phyloP scores from a whole-genome alignment of 2,329 filamentous ascomycete genomes.

The Fusarium penzigii region DNA sequence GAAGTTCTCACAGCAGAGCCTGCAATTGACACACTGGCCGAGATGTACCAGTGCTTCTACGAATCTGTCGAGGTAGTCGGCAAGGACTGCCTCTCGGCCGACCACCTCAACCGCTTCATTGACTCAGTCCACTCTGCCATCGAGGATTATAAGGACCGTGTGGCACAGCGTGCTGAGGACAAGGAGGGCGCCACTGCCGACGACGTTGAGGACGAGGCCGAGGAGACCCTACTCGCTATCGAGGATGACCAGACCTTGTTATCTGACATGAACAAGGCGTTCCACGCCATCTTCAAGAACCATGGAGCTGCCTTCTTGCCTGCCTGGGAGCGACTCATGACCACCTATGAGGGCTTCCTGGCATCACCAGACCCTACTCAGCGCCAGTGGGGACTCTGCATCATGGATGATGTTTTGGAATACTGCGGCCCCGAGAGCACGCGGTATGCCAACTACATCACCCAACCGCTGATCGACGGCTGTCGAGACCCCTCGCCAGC shows the following conservation, averaged over 20 bases:
- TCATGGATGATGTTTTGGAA: conserved; percentile 96
- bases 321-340: conserved; percentile 82
- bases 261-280: conserved; percentile 99
- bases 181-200: conserved; percentile 71
- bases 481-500: conserved; percentile 84
- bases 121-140: conserved; percentile 82
- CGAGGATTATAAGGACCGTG: conserved; percentile 89
- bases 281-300: conserved; percentile 98
- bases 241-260: conserved; percentile 96
- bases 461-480: conserved; percentile 82
- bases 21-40: conserved; percentile 91
- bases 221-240: conserved; percentile 86
- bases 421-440: conserved; percentile 91
- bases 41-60: conserved; percentile 99
- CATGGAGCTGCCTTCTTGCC: conserved; percentile 82
- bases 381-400: conserved; percentile 97
- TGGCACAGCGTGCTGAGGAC: conserved; percentile 81
- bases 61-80: conserved; percentile 95
- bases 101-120: conserved; percentile 86
- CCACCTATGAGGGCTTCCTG: conserved; percentile 85
- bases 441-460: conserved; percentile 82
- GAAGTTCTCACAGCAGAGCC: conserved; percentile 93
- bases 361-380: conserved; percentile 82
- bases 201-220: conserved; percentile 85
- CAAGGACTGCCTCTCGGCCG: conserved; percentile 73